phyloP scores from a whole-genome alignment of 495 filamentous ascomycete genomes.

The Bacidia rubella region DNA sequence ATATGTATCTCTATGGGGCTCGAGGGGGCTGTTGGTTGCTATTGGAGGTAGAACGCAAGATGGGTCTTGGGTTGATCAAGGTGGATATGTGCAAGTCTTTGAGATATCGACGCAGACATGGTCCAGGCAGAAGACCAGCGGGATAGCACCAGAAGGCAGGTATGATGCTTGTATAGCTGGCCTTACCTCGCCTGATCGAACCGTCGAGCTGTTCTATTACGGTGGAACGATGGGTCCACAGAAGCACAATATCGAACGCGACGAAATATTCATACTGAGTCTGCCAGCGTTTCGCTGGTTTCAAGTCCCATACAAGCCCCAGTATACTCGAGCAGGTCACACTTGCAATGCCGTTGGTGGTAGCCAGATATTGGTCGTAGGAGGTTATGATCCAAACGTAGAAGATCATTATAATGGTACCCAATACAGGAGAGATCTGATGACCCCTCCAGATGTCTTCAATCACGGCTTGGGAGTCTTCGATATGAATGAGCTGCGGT shows the following conservation, averaged over 20 bases:
- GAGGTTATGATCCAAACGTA: constrained; percentile 5
- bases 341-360: constrained; percentile 8
- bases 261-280: constrained; percentile 23
- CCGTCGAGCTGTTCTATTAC: constrained; percentile 11
- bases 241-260: background rate
- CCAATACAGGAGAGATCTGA: background rate
- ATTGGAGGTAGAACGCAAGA: constrained; percentile 8
- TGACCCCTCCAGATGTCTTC: constrained; percentile 9
- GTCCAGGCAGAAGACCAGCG: constrained; percentile 16
- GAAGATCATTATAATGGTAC: background rate
- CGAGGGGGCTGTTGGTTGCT: constrained; percentile 10
- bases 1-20: constrained; percentile 17
- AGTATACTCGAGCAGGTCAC: constrained; percentile 6
- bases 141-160: constrained; percentile 6
- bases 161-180: constrained; percentile 10
- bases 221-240: background rate
- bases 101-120: constrained; percentile 6
- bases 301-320: constrained; percentile 13
- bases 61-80: background rate
- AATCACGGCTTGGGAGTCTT: constrained; percentile 13
- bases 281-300: constrained; percentile 33
- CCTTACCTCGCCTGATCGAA: constrained; percentile 6
- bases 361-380: constrained; percentile 11
- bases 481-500: constrained; percentile 6
- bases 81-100: constrained; percentile 9